Percentiles rank a stretch among this genome's conserved stretches.
Evolutionary conservation across 192 early-diverging fungal species (phyloP).

Genomic region (Backusella parvicylindrica): DNA sequence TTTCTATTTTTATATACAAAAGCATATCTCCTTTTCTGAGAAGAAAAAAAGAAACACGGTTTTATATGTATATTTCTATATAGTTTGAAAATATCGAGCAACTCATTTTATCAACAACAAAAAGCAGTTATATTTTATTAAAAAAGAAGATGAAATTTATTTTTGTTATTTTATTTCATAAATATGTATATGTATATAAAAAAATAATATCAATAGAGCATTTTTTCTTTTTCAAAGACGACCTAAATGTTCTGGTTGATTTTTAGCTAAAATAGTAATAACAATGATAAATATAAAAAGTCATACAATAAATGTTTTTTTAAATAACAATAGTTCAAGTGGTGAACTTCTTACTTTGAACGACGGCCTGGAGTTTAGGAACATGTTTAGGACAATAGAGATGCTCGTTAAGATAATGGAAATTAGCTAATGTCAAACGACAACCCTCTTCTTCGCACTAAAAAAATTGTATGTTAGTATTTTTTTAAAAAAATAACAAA

Average conservation of each 20-base stretch:
- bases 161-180: neutral
- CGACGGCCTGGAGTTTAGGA: conserved; percentile 19
- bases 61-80: too few species aligned
- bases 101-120: too few species aligned
- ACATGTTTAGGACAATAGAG: conserved; percentile 25
- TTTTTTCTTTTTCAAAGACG: neutral
- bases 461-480: neutral
- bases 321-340: neutral
- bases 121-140: too few species aligned
- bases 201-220: neutral
- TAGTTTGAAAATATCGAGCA: neutral
- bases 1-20: conserved; percentile 7
- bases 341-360: conserved; percentile 1
- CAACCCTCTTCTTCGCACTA: conserved; percentile 21
- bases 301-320: too few species aligned
- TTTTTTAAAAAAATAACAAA: neutral
- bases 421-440: conserved; percentile 24
- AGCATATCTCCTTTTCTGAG: neutral
- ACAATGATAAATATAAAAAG: neutral
- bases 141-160: neutral
- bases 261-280: neutral
- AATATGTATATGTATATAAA: neutral
- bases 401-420: conserved; percentile 6
- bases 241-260: conserved; percentile 3
- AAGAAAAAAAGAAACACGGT: neutral